A percentile compares a stretch with the other conserved stretches of the same genome.
Evolutionary conservation across 768 basidiomycete genomes (phyloP).

Genomic region (Phanerochaete sordida): DNA sequence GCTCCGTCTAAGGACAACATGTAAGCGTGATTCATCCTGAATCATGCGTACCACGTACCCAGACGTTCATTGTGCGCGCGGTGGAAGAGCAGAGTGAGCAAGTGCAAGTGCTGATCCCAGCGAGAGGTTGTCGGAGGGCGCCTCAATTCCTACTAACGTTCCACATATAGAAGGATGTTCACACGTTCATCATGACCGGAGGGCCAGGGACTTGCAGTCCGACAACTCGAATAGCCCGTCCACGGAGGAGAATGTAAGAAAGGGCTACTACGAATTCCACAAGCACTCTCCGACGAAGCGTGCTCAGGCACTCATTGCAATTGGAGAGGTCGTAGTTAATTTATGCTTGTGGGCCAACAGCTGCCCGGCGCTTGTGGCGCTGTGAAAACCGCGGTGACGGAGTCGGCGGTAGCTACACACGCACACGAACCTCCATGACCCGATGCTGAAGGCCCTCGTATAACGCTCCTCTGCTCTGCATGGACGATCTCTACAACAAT

Average conservation of each 20-base stretch:
- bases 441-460: neutral
- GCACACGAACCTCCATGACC: neutral
- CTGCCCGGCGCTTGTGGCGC: neutral
- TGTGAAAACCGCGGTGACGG: neutral
- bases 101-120: neutral
- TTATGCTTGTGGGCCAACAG: no score
- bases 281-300: no score
- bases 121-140: neutral
- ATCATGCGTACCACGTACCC: conserved; percentile 3
- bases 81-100: neutral
- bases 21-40: neutral
- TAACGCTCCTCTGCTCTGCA: conserved; percentile 22
- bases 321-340: no score
- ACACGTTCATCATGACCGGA: neutral
- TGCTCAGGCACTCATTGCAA: no score
- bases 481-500: conserved; percentile 80
- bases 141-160: neutral
- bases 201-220: no score
- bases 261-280: no score
- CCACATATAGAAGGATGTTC: neutral
- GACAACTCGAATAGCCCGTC: no score
- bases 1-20: conserved; percentile 66
- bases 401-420: neutral
- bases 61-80: conserved; percentile 10
- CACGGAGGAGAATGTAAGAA: no score